Base-by-base conservation (phyloP, 345 rosid species). In the Angophora floribunda region DNA sequence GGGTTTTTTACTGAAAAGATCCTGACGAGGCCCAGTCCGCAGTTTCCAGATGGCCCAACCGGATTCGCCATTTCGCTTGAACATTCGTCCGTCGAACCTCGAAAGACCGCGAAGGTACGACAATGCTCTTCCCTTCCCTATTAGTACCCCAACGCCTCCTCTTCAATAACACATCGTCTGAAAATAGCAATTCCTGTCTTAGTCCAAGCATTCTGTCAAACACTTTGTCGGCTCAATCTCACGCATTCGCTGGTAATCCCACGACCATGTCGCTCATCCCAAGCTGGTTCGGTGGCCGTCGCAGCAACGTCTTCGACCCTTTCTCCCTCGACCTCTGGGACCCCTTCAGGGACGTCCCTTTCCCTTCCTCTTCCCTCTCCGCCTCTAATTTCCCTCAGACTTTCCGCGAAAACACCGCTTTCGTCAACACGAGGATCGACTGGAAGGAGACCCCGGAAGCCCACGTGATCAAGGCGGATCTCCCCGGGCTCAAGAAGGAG, bases 401-500 rank as follows among this genome's bases (percentile, higher is more conserved):
- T 2, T 13, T 79, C 26, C 85, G 53, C 19, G 92, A 89, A 52
- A 80, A 55, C 21, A 15, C 90, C 1, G 41, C 88, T 26, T 85
- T 90, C 1, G 75, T 89, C 16, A 87, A 80, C 53, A 88, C 88
- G 4, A 86, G 85, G 50, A 87, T 89, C 8, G 89, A 90, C n/a
- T 90, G 89, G 92, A 89, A 53, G 87, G 92, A 90, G 65, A 89
- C 89, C 61, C 89, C 88, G 13, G 89, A 89, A 21, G 90, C 90
- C 3, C 90, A 91, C n/a, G 88, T 89, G 21, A 87, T 91, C 85
- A 87, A 86, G 89, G 88, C 87, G 4, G 92, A 91, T 80, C 90
- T 91, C 51, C 92, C 90, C 0, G 92, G 92, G 70, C 86, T 90
- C 22, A 89, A 86, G 90, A 90, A 90, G 50, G 92, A 90, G 47